These are phyloP conservation scores for Raphanus hybrid DNA, from an alignment of 441 rosid genomes.

Conservation along the genomic window DNA sequence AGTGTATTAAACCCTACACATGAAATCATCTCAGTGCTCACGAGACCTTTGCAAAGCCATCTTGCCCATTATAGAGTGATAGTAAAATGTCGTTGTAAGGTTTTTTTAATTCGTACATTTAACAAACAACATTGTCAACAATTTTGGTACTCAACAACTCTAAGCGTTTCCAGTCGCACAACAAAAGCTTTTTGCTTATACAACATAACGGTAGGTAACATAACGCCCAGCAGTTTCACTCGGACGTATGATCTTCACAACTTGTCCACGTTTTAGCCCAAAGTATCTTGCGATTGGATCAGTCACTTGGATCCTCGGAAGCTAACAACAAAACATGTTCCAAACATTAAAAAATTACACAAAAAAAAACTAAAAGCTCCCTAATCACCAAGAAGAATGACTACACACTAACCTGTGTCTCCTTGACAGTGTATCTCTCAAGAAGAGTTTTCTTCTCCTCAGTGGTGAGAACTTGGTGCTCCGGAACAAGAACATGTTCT, in stretches of 20 bases:
- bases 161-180: neutral
- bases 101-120: neutral
- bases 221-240: constrained; percentile 97
- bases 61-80: neutral
- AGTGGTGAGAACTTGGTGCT: constrained; percentile 80
- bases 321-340: constrained; percentile 44
- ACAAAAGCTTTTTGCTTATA: constrained; percentile 35
- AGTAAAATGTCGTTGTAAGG: neutral
- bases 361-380: neutral
- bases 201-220: constrained; percentile 84
- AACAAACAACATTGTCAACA: neutral
- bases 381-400: neutral
- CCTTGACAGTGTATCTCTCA: constrained; percentile 91
- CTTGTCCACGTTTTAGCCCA: constrained; percentile 94
- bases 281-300: constrained; percentile 95
- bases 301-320: constrained; percentile 87
- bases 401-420: constrained; percentile 71
- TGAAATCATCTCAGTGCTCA: neutral
- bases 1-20: neutral
- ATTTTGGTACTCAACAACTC: neutral
- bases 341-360: constrained; percentile 9
- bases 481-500: constrained; percentile 92
- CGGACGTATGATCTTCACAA: constrained; percentile 90
- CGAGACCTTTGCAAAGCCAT: neutral
- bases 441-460: constrained; percentile 93